A percentile compares a stretch with the other conserved stretches of the same genome.
Conservation (phyloP, 352 stramenopile species). For the Pythium aphanidermatum region DNA sequence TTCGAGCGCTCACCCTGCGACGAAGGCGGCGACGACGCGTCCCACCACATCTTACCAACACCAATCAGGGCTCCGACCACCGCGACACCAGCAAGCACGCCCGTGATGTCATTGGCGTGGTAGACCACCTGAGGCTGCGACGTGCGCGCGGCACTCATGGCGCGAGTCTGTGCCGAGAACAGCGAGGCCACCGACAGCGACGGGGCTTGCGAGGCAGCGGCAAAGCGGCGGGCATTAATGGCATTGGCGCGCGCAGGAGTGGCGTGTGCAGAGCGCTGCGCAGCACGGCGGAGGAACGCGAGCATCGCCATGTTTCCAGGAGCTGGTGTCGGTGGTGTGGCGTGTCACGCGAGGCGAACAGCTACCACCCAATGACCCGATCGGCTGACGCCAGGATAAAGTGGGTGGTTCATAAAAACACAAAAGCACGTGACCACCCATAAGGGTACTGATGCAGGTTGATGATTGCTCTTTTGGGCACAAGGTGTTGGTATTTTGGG, state of each 20-base stretch:
- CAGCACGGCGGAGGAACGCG: slow-evolving; percentile 24
- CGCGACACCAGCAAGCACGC: slow-evolving; percentile 60
- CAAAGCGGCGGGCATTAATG: not conserved
- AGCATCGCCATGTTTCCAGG: slow-evolving; percentile 21
- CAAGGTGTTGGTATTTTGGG: too few species aligned
- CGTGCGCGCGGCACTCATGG: not conserved
- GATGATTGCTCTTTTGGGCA: too few species aligned
- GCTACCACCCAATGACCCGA: too few species aligned
- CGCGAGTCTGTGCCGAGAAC: slow-evolving; percentile 13
- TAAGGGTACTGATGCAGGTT: too few species aligned
- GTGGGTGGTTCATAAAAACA: too few species aligned
- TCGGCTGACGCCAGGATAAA: too few species aligned
- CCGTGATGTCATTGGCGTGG: slow-evolving; percentile 46
- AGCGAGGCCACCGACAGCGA: slow-evolving; percentile 6
- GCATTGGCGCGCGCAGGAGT: not conserved
- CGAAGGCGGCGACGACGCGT: slow-evolving; percentile 43
- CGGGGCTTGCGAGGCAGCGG: not conserved
- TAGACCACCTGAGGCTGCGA: slow-evolving; percentile 16
- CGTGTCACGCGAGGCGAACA: too few species aligned
- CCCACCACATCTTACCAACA: slow-evolving; percentile 85
- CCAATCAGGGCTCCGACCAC: slow-evolving; percentile 58
- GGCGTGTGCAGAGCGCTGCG: slow-evolving; percentile 17
- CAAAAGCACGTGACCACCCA: too few species aligned
- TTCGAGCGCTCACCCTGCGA: not conserved
- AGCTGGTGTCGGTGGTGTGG: not conserved